These are phyloP conservation scores for Yarrowia sp. DNA, from an alignment of 805 yeast genomes.

Conservation along the genomic window DNA sequence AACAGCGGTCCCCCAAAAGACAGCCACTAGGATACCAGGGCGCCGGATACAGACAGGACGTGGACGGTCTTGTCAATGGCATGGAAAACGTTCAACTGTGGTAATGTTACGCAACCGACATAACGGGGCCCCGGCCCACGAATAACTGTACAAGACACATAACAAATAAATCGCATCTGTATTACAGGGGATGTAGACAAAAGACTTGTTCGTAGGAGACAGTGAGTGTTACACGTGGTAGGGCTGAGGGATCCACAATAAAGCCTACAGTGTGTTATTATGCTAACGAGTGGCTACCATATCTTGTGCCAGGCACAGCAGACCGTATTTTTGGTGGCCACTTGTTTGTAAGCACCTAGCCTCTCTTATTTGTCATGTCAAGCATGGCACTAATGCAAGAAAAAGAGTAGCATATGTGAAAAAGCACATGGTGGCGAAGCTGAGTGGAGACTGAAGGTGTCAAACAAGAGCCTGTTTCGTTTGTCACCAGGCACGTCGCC, in stretches of 20 bases:
- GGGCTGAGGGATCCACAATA: too few relatives aligned
- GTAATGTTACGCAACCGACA: slow-evolving; percentile 18
- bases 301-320: too few relatives aligned
- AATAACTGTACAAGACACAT: slow-evolving; percentile 34
- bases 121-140: not conserved
- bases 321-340: too few relatives aligned
- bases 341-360: too few relatives aligned
- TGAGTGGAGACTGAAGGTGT: not conserved
- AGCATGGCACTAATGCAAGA: not conserved
- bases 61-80: slow-evolving; percentile 35
- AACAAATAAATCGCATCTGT: slow-evolving; percentile 32
- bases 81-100: slow-evolving; percentile 37
- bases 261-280: too few relatives aligned
- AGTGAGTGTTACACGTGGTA: too few relatives aligned
- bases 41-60: slow-evolving; percentile 29
- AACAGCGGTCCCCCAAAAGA: slow-evolving; percentile 19
- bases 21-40: slow-evolving; percentile 30
- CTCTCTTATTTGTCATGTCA: too few relatives aligned
- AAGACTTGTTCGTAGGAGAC: too few relatives aligned
- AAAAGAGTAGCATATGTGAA: not conserved
- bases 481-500: too few relatives aligned
- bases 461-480: too few relatives aligned
- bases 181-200: not conserved
- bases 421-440: slow-evolving; percentile 5
- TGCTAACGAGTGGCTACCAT: too few relatives aligned